Evolutionary conservation across 2,329 filamentous ascomycete species (phyloP), one percentile per base, ranked within the genome.

Genomic region (Dothideomycetidae sp.): DNA sequence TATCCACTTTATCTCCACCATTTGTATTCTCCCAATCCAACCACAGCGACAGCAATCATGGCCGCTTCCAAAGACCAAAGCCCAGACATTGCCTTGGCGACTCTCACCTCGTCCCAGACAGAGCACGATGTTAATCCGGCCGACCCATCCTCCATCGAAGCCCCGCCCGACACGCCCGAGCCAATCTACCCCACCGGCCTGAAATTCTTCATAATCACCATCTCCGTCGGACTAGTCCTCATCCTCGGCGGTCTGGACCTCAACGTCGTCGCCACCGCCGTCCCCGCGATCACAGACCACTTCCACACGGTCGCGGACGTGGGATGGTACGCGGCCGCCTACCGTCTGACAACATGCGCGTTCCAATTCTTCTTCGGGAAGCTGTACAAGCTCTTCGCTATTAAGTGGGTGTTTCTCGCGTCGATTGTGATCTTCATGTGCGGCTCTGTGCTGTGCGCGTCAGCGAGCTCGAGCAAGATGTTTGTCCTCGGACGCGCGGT

Each of bases 391-490:
- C 39, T 51, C n/a, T 59, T 54, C 46, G 44, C 48, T 1, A 45
- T 51, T 15, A 58, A 57, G 33, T 5, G 14, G 0, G 21, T 54
- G 10, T 52, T 51, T 29, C 17, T 55, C 10, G 10, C 46, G 2
- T 42, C 36, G n/a, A 46, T 46, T 23, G 36, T 33, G 1, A 43
- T 48, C 4, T 33, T 29, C 11, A 26, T 21, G 3, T 10, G 12
- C 3, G 44, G 72, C 2, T 71, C 66, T 0, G 45, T 69, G 3
- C 50, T 76, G 11, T 75, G 70, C 43, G 71, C 39, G 44, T 61
- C 35, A 1, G 64, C 71, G 0, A 55, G 48, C 1, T 66, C 58
- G 5, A 69, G 67, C 0, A 45, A 53, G 0, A 68, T 42, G 2
- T 54, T 50, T 21, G 9, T 42, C n/a, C 7, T 51, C 2, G 51